A percentile compares a stretch with the other conserved stretches of the same genome.
Evolutionary conservation across 208 protist species (phyloP).

Genomic region (Leishmania aethiopica): DNA sequence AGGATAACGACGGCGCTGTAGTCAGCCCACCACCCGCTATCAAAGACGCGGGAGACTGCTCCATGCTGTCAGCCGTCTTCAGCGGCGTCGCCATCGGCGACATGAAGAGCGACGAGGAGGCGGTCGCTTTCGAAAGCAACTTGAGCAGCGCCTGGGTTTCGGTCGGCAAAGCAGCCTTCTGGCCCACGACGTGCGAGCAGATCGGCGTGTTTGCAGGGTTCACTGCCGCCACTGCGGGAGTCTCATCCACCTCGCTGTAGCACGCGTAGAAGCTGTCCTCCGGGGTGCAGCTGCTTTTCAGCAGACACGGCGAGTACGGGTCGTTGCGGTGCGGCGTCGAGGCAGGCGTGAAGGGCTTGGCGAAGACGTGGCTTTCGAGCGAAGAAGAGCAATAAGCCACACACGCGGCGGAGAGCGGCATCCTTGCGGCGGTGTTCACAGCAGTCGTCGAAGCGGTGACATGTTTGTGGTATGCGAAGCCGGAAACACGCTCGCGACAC

Average conservation of each 20-base stretch:
- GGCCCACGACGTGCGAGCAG: background rate
- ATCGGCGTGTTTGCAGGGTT: conserved; percentile 17
- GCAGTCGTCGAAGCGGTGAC: background rate
- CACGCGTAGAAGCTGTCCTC: conserved; percentile 69
- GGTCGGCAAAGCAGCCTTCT: conserved; percentile 2
- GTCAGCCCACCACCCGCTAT: background rate
- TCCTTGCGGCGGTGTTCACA: background rate
- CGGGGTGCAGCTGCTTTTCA: conserved; percentile 32
- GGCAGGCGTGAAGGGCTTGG: conserved; percentile 32
- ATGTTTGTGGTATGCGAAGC: background rate
- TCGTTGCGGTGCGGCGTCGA: conserved; percentile 37
- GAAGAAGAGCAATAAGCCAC: conserved; percentile 9
- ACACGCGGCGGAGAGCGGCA: background rate
- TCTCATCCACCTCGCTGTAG: conserved; percentile 39
- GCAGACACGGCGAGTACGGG: conserved; percentile 58
- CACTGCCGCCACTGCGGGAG: background rate
- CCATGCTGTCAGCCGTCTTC: conserved; percentile 1
- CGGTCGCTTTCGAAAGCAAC: background rate
- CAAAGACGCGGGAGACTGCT: background rate
- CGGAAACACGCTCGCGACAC: conserved; percentile 6
- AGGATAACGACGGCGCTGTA: background rate
- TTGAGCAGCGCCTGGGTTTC: conserved; percentile 18
- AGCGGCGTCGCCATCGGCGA: conserved; percentile 7
- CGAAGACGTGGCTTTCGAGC: conserved; percentile 23
- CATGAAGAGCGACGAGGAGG: conserved; percentile 1